Percentiles rank a stretch among this genome's conserved stretches.
Conservation (phyloP, 495 filamentous ascomycete species). For the Clavariopsis aquatica region DNA sequence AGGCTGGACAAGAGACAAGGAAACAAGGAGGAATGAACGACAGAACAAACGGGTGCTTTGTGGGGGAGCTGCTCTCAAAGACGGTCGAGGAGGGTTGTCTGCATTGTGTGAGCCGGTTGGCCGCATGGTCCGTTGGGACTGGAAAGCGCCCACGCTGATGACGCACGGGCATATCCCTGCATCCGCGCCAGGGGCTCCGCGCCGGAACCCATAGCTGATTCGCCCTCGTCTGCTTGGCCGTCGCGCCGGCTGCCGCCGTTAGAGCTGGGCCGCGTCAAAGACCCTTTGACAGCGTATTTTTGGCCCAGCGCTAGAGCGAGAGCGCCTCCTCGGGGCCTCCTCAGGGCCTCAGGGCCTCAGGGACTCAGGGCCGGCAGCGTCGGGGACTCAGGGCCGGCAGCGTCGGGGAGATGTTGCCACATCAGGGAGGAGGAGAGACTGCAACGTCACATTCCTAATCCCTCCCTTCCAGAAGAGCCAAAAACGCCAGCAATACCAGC, state of each 20-base stretch:
- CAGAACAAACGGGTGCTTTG: slow-evolving; percentile 1
- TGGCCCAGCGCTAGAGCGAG: not conserved
- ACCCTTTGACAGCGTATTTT: slow-evolving; percentile 3
- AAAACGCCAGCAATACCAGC: not conserved
- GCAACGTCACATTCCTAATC: too few species aligned
- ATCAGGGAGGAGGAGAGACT: too few species aligned
- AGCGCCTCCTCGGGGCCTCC: too few species aligned
- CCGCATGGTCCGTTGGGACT: not conserved
- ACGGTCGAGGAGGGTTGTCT: not conserved
- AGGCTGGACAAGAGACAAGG: not conserved
- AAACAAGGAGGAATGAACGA: not conserved
- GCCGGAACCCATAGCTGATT: not conserved
- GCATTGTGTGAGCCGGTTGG: too few species aligned
- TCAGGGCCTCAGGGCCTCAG: too few species aligned
- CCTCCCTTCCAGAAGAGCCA: too few species aligned
- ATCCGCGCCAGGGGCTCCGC: not conserved
- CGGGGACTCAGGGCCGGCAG: too few species aligned
- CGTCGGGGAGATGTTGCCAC: too few species aligned
- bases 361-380: too few species aligned
- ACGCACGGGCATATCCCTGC: slow-evolving; percentile 8
- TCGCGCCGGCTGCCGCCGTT: not conserved
- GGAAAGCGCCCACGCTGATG: not conserved
- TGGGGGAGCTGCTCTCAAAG: not conserved
- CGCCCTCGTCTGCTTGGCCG: not conserved
- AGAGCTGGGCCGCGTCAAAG: not conserved